Evolutionary conservation across 805 yeast genomes (phyloP).

Genomic region (Candida ovalis): DNA sequence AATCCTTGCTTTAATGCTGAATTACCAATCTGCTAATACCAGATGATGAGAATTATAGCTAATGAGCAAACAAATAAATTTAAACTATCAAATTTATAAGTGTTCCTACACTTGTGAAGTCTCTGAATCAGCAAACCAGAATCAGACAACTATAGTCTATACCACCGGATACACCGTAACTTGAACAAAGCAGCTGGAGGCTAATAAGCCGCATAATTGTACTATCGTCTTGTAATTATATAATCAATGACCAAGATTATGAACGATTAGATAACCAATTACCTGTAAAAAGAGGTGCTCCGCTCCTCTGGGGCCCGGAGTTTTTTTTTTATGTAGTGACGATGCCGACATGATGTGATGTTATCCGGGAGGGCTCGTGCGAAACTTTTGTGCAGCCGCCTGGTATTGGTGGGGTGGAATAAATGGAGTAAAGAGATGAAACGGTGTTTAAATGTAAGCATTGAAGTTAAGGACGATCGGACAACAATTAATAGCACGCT

Average conservation of each 20-base stretch:
- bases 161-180: neutral
- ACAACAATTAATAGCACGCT: no score
- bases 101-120: no score
- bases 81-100: no score
- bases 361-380: neutral
- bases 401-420: no score
- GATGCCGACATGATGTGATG: neutral
- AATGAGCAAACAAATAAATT: no score
- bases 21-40: no score
- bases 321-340: slow-evolving; percentile 4
- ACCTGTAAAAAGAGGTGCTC: slow-evolving; percentile 4
- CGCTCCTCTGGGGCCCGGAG: slow-evolving; percentile 24
- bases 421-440: no score
- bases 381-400: neutral
- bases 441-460: no score
- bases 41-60: no score
- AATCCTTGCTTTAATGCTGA: no score
- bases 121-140: no score
- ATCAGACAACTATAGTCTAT: slow-evolving; percentile 1
- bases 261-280: neutral
- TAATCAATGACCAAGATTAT: neutral
- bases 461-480: no score
- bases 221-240: neutral
- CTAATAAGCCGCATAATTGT: neutral
- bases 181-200: neutral